Evolutionary conservation across 2,329 filamentous ascomycete species (phyloP).

Genomic region (Trichophyton rubrum): DNA sequence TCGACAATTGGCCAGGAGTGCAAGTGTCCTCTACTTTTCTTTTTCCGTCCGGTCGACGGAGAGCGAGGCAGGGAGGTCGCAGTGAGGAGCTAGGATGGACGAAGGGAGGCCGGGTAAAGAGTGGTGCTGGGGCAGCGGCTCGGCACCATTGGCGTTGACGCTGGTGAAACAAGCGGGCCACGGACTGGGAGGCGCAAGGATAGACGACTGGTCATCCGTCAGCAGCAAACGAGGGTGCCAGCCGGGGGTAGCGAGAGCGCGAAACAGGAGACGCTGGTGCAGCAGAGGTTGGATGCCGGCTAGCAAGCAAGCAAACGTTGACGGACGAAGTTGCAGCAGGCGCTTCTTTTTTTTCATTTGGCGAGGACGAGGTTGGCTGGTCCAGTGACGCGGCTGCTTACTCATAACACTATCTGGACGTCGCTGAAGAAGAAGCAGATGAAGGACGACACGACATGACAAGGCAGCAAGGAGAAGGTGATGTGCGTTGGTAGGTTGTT

Average conservation of each 20-base stretch:
- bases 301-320: neutral
- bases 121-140: neutral
- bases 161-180: constrained; percentile 4
- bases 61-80: neutral
- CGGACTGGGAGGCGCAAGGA: neutral
- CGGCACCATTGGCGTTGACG: neutral
- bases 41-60: neutral
- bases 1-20: neutral
- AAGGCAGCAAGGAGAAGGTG: too few species aligned
- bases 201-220: neutral
- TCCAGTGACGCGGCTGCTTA: neutral
- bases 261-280: neutral
- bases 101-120: neutral
- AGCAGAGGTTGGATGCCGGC: neutral
- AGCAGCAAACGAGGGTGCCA: neutral
- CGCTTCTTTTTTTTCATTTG: too few species aligned
- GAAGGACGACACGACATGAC: too few species aligned
- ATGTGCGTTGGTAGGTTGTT: too few species aligned
- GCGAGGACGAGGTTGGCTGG: too few species aligned
- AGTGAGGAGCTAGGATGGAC: neutral
- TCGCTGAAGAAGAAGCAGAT: too few species aligned
- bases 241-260: neutral
- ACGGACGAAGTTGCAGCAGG: too few species aligned
- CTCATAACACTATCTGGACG: neutral
- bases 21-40: constrained; percentile 3